These are phyloP conservation scores for Peterozyma xylosa DNA, from an alignment of 805 yeast species.

Conservation along the genomic window DNA sequence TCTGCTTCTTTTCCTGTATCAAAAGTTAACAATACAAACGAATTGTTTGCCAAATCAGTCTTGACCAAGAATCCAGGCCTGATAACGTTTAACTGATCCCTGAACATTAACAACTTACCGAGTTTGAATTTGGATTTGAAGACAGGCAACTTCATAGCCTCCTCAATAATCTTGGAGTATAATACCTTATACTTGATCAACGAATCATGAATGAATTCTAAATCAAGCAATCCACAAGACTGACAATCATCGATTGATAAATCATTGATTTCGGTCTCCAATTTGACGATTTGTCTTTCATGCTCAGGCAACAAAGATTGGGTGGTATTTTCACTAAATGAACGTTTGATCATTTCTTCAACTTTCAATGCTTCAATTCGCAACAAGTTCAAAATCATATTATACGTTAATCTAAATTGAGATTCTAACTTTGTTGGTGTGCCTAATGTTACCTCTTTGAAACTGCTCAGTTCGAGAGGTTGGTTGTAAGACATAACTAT, in stretches of 20 bases:
- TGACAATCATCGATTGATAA: slow-evolving; percentile 27
- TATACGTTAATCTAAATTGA: slow-evolving; percentile 91
- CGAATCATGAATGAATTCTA: slow-evolving; percentile 36
- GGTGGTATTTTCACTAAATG: slow-evolving; percentile 85
- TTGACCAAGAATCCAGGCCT: slow-evolving; percentile 52
- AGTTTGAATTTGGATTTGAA: slow-evolving; percentile 38
- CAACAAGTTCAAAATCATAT: slow-evolving; percentile 85
- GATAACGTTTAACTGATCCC: slow-evolving; percentile 26
- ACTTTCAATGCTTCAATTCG: slow-evolving; percentile 92
- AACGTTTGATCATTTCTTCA: slow-evolving; percentile 97
- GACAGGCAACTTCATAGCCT: slow-evolving; percentile 37
- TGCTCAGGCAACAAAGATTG: slow-evolving; percentile 85
- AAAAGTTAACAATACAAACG: slow-evolving; percentile 34
- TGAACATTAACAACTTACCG: slow-evolving; percentile 55
- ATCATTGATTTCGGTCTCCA: slow-evolving; percentile 37
- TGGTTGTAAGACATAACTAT: slow-evolving; percentile 79
- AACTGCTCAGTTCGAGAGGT: slow-evolving; percentile 47
- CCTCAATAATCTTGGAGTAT: slow-evolving; percentile 38
- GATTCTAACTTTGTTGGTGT: slow-evolving; percentile 84
- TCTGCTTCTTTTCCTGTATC: slow-evolving; percentile 30
- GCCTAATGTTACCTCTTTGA: slow-evolving; percentile 82
- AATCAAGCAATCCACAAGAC: slow-evolving; percentile 28
- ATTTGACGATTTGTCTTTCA: slow-evolving; percentile 51
- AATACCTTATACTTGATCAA: slow-evolving; percentile 37
- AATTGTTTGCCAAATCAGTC: slow-evolving; percentile 24